Percentiles rank a stretch among this genome's conserved stretches.
These are phyloP conservation scores for Kwoniella shivajii DNA, from an alignment of 1,284 basidiomycete genomes.

Conservation along the genomic window DNA sequence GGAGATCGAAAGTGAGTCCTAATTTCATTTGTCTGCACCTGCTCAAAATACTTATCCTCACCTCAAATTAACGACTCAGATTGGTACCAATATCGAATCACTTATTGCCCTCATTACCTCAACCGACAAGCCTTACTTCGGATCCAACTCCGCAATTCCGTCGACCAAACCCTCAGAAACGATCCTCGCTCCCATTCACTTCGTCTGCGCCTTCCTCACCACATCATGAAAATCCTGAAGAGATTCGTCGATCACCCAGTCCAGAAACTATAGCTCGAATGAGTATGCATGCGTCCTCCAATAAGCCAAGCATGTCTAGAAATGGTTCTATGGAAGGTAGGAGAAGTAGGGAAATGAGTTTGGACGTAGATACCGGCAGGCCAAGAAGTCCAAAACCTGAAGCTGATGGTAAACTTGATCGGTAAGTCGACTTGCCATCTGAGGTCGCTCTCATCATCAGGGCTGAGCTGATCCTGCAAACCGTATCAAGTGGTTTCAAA, in stretches of 20 bases:
- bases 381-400: slow-evolving; percentile 51
- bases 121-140: slow-evolving; percentile 30
- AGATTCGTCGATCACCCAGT: slow-evolving; percentile 43
- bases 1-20: slow-evolving; percentile 75
- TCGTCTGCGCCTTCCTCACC: slow-evolving; percentile 31
- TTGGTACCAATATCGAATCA: slow-evolving; percentile 82
- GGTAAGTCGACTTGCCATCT: slow-evolving; percentile 25
- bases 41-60: too few species aligned
- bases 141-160: slow-evolving; percentile 59
- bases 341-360: slow-evolving; percentile 24
- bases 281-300: slow-evolving; percentile 33
- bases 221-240: slow-evolving; percentile 29
- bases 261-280: slow-evolving; percentile 53
- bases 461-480: neutral
- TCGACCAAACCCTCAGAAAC: slow-evolving; percentile 41
- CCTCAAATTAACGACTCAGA: slow-evolving; percentile 61
- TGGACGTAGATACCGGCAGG: slow-evolving; percentile 22
- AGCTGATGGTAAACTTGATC: slow-evolving; percentile 51
- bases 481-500: slow-evolving; percentile 40
- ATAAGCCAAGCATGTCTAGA: slow-evolving; percentile 20
- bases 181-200: slow-evolving; percentile 38
- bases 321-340: slow-evolving; percentile 18
- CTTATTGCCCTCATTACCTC: slow-evolving; percentile 68
- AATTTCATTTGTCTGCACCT: too few species aligned
- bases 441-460: neutral